Evolutionary conservation across 306 rosid species (phyloP), one percentile per base, ranked within the genome.

Genomic region (Gynostemma pentaphyllum): DNA sequence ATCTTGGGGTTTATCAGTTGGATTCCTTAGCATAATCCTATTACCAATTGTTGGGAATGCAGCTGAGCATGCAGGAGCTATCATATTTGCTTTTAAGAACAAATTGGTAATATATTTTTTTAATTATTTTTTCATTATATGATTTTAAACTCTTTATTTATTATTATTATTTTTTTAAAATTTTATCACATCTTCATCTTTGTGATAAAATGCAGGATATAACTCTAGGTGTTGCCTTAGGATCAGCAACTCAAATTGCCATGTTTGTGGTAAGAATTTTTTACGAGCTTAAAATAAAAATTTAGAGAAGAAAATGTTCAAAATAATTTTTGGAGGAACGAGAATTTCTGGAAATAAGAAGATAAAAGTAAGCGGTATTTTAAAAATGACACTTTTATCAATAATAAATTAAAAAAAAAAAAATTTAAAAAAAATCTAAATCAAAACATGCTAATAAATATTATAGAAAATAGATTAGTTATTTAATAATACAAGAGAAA

Each of bases 1-100:
- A 16, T 72, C 95, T 14, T 92, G 95, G 95, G 90, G 95, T 19
- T 75, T 92, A 45, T 86, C 96, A 2, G 87, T 92, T 1, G 81
- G 90, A 68, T 92, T 92, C 75, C 75, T 88, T 60, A 81, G 99
- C 85, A 86, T 88, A 63, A 92, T 88, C 62, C 72, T 92, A 80
- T 80, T 92, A 14, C 95, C 99, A 60, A 79, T 88, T 32, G 94
- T 88, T 71, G 99, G 96, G 67, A 92, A 92, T 74, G 99, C 96
- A 81, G 94, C 99, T 22, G 96, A 88, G 68, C 96, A 92, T 72
- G 96, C 95, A 9, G 96, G 95, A 66, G 99, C 99, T 27, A 54
- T 88, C 76, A 92, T 86, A 7, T 92, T 86, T 74, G 99, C 99
- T 76, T 79, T 82, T 76, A 92, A 88, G 85, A 84, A 92, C 88